Evolutionary conservation across 495 filamentous ascomycete genomes (phyloP).

Genomic region (Aspergillus steynii): DNA sequence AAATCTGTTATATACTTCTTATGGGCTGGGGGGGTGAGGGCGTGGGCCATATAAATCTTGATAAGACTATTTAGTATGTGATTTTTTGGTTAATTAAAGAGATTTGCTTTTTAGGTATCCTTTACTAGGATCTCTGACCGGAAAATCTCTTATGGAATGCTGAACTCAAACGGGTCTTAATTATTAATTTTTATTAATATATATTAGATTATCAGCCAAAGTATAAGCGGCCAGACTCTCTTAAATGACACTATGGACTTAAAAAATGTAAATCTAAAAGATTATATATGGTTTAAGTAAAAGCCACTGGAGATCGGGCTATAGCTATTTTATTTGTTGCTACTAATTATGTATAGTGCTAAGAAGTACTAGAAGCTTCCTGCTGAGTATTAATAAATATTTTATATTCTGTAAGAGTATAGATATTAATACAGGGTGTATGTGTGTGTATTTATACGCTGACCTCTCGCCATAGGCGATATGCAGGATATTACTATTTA

Average conservation of each 20-base stretch:
- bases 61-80: slow-evolving; percentile 7
- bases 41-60: slow-evolving; percentile 6
- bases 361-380: too few species aligned
- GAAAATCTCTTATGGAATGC: slow-evolving; percentile 34
- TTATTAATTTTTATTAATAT: slow-evolving; percentile 40
- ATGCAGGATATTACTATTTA: slow-evolving; percentile 12
- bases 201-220: too few species aligned
- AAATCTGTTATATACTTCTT: slow-evolving; percentile 49
- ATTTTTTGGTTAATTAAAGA: slow-evolving; percentile 21
- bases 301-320: too few species aligned
- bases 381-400: too few species aligned
- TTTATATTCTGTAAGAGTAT: neutral
- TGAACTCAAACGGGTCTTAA: slow-evolving; percentile 28
- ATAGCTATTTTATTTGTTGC: too few species aligned
- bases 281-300: too few species aligned
- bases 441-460: slow-evolving; percentile 15
- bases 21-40: slow-evolving; percentile 46
- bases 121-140: slow-evolving; percentile 23
- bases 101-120: slow-evolving; percentile 20
- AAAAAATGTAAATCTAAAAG: too few species aligned
- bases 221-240: too few species aligned
- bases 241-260: too few species aligned
- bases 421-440: slow-evolving; percentile 12
- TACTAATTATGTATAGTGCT: too few species aligned
- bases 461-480: slow-evolving; percentile 15